Evolutionary conservation across 139 green algal species (phyloP), one percentile per base, ranked within the genome.

Genomic region (Closterium sp.): DNA sequence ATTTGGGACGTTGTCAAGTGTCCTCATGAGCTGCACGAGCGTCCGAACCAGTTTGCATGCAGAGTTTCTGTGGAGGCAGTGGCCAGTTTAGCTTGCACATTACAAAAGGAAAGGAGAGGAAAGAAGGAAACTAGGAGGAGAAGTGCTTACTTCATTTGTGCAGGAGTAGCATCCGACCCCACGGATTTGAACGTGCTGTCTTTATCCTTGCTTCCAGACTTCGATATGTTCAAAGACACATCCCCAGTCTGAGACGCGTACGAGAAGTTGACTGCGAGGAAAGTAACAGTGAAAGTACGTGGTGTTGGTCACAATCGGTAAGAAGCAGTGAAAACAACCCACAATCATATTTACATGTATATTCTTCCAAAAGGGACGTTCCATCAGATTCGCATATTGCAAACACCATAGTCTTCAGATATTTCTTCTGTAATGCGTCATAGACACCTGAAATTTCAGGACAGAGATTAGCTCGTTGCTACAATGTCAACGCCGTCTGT

Each of bases 11-110:
- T 31, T 88, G 86, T 94, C 91, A 62, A 94, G 73, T 27, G 91
- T 94, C 22, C 89, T 70, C 91, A 94, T 94, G 24, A 94, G 88
- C 86, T 94, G 91, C 62, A 94, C 91, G 38, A 94, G 91, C 21
- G 91, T 94, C 11, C 91, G 89, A 38, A 94, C 91, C 89, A 94
- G 88, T 28, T 94, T 94, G 91, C 91, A 94, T 30, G 91, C 91
- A 29, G 91, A 38, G 32, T 70, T 92, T 29, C 91, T 94, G 91
- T 28, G 29, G 85, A 87, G 22, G 85, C 85, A 87, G 85, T 87
- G 28, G 13, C 85, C 85, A 30, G 85, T 31, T 87, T 86, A 28
- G 27, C 21, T 11, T 22, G 9, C 9, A 86, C 79, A 86, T 86
- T 29, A 17, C 9, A 86, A 9, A 50, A 79, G 62, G 17, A 79